These are phyloP conservation scores for Schoenoplectus triqueter DNA, from an alignment of 202 grass and related monocot species.

Conservation along the genomic window DNA sequence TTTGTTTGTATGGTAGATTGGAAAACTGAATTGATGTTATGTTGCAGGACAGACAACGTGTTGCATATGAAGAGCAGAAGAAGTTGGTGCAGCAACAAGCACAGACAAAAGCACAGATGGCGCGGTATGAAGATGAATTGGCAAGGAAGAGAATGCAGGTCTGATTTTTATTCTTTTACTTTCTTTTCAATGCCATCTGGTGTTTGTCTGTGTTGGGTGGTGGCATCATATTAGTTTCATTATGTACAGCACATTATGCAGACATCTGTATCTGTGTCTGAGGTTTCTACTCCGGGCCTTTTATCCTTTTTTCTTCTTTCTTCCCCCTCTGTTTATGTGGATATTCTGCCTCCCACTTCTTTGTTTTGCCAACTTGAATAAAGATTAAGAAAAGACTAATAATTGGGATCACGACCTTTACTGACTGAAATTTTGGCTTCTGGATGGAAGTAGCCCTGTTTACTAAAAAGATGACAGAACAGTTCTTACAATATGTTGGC, in stretches of 20 bases:
- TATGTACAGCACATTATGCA: neutral
- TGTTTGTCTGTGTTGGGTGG: neutral
- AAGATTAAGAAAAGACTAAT: neutral
- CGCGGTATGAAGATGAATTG: slow-evolving; percentile 84
- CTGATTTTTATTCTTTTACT: neutral
- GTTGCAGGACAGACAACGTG: slow-evolving; percentile 78
- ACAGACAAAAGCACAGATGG: slow-evolving; percentile 65
- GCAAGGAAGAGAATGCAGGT: slow-evolving; percentile 70
- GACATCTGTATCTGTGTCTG: neutral
- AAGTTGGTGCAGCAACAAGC: slow-evolving; percentile 65
- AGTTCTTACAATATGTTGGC: neutral
- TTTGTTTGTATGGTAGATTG: slow-evolving; percentile 22
- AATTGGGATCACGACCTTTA: neutral
- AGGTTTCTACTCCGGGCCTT: neutral
- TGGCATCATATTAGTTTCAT: neutral
- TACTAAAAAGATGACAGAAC: neutral
- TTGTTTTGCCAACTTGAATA: slow-evolving; percentile 3
- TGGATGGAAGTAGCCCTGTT: neutral
- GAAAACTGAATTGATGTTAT: slow-evolving; percentile 42
- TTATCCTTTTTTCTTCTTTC: neutral
- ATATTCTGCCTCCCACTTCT: neutral
- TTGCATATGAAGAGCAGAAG: slow-evolving; percentile 82
- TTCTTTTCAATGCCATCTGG: neutral
- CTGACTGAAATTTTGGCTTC: neutral
- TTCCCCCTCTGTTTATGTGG: neutral